Evolutionary conservation across 257 asterid species (phyloP).

Genomic region (Solanum bukasovii): DNA sequence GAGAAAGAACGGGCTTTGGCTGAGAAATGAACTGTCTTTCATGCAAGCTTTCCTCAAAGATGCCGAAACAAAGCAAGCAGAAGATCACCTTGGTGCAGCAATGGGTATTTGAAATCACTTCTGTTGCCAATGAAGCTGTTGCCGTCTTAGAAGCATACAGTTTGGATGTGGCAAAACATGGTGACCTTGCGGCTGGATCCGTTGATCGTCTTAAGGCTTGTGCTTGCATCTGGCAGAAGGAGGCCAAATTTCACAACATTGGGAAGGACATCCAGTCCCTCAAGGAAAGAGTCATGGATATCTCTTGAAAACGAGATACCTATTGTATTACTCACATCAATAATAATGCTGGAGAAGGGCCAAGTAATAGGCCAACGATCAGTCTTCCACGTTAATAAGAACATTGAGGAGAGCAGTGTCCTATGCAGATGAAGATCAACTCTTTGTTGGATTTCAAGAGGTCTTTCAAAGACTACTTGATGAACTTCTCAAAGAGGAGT

Average conservation of each 20-base stretch:
- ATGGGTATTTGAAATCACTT: not conserved
- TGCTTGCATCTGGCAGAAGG: no score
- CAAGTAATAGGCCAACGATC: not conserved
- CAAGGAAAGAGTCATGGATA: no score
- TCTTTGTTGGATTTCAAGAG: not conserved
- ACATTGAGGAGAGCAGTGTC: not conserved
- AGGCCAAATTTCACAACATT: no score
- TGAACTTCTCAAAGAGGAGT: not conserved
- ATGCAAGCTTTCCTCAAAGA: not conserved
- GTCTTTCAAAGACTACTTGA: not conserved
- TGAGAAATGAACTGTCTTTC: not conserved
- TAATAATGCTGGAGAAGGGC: no score
- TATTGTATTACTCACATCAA: no score
- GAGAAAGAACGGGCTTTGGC: not conserved
- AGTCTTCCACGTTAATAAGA: not conserved
- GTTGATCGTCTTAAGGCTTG: not conserved
- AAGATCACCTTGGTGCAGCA: not conserved
- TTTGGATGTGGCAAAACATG: not conserved
- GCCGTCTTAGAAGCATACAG: not conserved
- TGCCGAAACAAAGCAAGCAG: not conserved
- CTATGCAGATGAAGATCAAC: not conserved
- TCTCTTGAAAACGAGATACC: no score
- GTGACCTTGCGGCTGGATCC: not conserved
- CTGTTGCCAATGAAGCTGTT: not conserved
- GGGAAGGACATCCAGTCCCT: no score